phyloP scores from a whole-genome alignment of 768 basidiomycete species.

The Asterophora lycoperdoides region DNA sequence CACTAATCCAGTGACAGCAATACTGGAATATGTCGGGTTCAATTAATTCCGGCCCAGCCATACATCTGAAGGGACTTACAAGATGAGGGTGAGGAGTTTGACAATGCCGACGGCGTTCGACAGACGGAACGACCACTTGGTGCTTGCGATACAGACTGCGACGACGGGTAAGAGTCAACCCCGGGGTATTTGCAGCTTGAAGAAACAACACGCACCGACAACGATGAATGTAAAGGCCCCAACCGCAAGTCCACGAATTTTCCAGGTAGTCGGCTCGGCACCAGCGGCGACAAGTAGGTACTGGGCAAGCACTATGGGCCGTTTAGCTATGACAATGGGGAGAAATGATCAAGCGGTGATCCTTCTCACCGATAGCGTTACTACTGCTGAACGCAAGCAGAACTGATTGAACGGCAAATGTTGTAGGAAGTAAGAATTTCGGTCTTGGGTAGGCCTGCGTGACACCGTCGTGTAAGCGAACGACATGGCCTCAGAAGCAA shows the following conservation, averaged over 20 bases:
- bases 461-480: constrained; percentile 1
- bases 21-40: constrained; percentile 15
- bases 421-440: constrained; percentile 37
- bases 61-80: constrained; percentile 17
- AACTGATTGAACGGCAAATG: constrained; percentile 40
- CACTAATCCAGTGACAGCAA: constrained; percentile 55
- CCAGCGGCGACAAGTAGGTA: constrained; percentile 33
- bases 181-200: too few species aligned
- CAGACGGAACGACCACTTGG: constrained; percentile 35
- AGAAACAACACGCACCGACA: constrained; percentile 21
- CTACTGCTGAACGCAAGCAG: constrained; percentile 34
- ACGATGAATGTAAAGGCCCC: constrained; percentile 30
- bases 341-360: neutral
- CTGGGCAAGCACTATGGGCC: constrained; percentile 27
- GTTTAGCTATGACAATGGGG: neutral
- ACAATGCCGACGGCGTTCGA: constrained; percentile 31
- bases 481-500: neutral
- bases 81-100: constrained; percentile 29
- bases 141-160: constrained; percentile 29
- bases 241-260: constrained; percentile 32
- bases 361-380: constrained; percentile 32
- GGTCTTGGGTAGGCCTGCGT: constrained; percentile 39
- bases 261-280: constrained; percentile 27
- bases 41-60: too few species aligned
- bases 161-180: neutral